A percentile compares a stretch with the other conserved stretches of the same genome.
phyloP scores from a whole-genome alignment of 139 green algal genomes.

The Pedinophyceae sp. region DNA sequence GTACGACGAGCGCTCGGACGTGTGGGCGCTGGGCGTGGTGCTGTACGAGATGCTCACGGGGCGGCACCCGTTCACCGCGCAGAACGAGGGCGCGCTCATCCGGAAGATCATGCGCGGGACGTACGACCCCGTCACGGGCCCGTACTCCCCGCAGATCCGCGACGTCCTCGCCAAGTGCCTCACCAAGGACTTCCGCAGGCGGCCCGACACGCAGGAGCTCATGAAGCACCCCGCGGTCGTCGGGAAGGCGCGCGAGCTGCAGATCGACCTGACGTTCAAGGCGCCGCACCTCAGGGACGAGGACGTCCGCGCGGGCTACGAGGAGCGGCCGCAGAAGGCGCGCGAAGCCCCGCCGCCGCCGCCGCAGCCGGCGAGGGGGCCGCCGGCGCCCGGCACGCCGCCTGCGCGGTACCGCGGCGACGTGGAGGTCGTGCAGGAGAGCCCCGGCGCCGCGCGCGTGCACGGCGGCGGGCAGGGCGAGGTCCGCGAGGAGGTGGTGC shows the following conservation, averaged over 20 bases:
- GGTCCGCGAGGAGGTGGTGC: not conserved
- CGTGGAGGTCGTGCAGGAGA: not conserved
- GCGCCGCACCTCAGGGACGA: not conserved
- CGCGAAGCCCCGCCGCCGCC: too few species aligned
- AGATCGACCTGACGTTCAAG: not conserved
- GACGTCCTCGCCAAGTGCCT: not conserved
- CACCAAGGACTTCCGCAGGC: not conserved
- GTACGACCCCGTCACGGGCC: conserved; percentile 27
- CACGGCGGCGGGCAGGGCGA: not conserved
- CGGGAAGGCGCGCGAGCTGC: not conserved
- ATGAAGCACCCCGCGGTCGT: not conserved
- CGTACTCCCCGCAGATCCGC: conserved; percentile 2
- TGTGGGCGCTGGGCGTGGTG: conserved; percentile 44
- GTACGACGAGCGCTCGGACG: conserved; percentile 54
- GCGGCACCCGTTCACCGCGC: conserved; percentile 44
- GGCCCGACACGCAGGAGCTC: not conserved
- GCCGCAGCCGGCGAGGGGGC: too few species aligned
- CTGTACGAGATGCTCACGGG: conserved; percentile 52
- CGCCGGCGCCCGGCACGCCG: too few species aligned
- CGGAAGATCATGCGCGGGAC: conserved; percentile 47
- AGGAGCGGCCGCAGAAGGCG: not conserved
- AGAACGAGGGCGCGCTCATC: conserved; percentile 52
- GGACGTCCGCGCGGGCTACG: not conserved
- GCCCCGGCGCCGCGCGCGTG: too few species aligned
- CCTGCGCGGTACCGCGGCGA: not conserved